A percentile compares a stretch with the other conserved stretches of the same genome.
Conservation (phyloP, 306 rosid species). For the Acacia melanoxylon region DNA sequence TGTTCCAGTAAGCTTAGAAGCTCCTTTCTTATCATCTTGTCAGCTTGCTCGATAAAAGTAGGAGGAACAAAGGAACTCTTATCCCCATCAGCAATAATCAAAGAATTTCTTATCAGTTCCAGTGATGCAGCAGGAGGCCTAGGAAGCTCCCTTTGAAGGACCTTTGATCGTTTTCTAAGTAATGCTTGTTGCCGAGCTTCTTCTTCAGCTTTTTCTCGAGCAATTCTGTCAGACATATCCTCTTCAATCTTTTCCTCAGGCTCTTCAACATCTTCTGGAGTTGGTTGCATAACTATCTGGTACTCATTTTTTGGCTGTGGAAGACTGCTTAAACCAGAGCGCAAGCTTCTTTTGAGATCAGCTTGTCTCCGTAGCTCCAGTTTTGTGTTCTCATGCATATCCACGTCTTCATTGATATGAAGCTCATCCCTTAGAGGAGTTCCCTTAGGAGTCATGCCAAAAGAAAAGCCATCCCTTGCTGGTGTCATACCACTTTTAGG, state of each 20-base stretch:
- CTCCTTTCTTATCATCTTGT: constrained; percentile 77
- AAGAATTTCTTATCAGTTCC: constrained; percentile 75
- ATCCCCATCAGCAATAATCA: constrained; percentile 83
- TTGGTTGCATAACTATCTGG: constrained; percentile 84
- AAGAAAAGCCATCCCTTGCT: constrained; percentile 76
- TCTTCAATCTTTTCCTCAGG: constrained; percentile 80
- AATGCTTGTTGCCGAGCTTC: constrained; percentile 49
- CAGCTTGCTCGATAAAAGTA: constrained; percentile 82
- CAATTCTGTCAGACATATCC: constrained; percentile 95
- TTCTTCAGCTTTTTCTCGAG: constrained; percentile 33
- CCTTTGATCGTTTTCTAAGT: constrained; percentile 92
- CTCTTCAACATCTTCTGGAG: constrained; percentile 76
- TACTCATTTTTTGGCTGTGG: constrained; percentile 90
- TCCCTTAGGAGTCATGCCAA: constrained; percentile 83
- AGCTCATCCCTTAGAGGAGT: constrained; percentile 93
- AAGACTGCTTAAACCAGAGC: constrained; percentile 66
- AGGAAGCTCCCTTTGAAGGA: constrained; percentile 90
- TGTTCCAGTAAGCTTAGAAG: constrained; percentile 77
- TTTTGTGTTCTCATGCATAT: constrained; percentile 62
- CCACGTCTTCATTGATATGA: constrained; percentile 80
- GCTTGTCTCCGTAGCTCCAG: constrained; percentile 77
- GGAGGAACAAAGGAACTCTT: constrained; percentile 97
- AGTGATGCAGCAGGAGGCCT: constrained; percentile 89
- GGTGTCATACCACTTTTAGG: constrained; percentile 90
- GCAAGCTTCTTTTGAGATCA: constrained; percentile 68